Base-by-base conservation (phyloP, 768 basidiomycete genomes). In the Tylopilus plumbeoviolaceoides region DNA sequence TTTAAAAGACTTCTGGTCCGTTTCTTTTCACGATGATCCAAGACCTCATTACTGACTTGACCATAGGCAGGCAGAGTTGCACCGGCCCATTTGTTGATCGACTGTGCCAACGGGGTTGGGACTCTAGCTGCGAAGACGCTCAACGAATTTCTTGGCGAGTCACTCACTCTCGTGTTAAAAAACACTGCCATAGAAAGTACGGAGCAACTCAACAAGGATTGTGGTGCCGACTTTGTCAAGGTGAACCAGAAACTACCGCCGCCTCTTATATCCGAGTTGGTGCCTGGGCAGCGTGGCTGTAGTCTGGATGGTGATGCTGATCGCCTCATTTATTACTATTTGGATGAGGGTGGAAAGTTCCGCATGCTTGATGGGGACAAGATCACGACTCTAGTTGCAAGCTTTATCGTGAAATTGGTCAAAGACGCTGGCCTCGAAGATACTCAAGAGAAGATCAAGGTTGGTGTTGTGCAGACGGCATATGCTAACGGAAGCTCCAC, bases 91-190 rank as follows among this genome's bases (percentile, higher is more conserved):
- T 64, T 99, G 44, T 68, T 89, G n/a, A 77, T 99, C 39, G 97
- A 99, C 69, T 98, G 97, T 67, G 97, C 97, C n/a, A 98, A 99
- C 67, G 97, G 97, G 25, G 97, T 99, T 21, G 97, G 97, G 44
- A 83, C 89, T 15, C 73, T 77, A 7, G 85, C 88, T 36, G 84
- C 90, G 12, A 73, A 74, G 31, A 80, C 78, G 40, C 73, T 98
- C 36, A 64, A 75, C 5, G 70, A 78, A 49, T 76, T 81, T 48
- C 79, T 97, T 21, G 80, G 78, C 17, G 75, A 75, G 23, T 76
- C 73, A 7, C 70, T 98, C 28, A 75, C 80, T 23, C 64, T 98
- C 43, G 71, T 80, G 53, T 73, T 91, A 36, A 78, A 84, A 61
- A 94, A 95, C 60, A 84, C 83, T 7, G 75, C 80, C 18, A 83